Base-by-base conservation (phyloP, 495 filamentous ascomycete genomes). In the Trichoderma virens region DNA sequence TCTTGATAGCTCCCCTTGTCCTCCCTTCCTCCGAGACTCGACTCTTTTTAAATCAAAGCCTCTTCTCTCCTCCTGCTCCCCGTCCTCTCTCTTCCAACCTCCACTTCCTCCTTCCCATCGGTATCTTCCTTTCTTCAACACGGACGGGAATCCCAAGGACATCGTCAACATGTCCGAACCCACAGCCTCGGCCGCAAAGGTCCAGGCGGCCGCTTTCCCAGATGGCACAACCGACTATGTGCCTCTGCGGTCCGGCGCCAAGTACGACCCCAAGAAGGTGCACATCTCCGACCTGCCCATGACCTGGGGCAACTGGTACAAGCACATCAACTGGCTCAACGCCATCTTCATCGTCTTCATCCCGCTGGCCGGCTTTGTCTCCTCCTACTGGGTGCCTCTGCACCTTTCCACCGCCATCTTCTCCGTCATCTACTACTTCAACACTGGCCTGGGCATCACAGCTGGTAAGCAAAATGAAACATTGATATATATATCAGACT, bases 251-350 rank as follows among this genome's bases (percentile, higher is more conserved):
- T 66, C 67, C 14, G 66, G 68, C 62, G 70, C 66, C 71, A 78
- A 78, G 67, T 75, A 78, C 64, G 82, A 85, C 64, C 76, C 75
- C 68, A 84, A 83, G 70, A 71, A 68, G 66, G 71, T 72, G 67
- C 79, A 83, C 69, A 84, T 84, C 67, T 74, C 82, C 45, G 82
- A 85, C 31, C 72, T 80, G 69, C 86, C 88, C 59, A 87, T 98
- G 65, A 97, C 90, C 62, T 82, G 82, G 74, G 70, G 80, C 67
- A 99, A 99, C 80, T 97, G 92, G 92, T 88, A 93, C 80, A 91
- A 95, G 74, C 95, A 98, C 71, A 85, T 98, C 83, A 93, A 98
- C 82, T 97, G 94, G 92, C 78, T 95, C 31, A 93, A 96, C 73
- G 88, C 93, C 54, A 82, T 80, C 69, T 80, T 98, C 75, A 97